A percentile compares a stretch with the other conserved stretches of the same genome.
These are phyloP conservation scores for Cutaneotrichosporon sp. DNA, from an alignment of 1,284 basidiomycete species.

Conservation along the genomic window DNA sequence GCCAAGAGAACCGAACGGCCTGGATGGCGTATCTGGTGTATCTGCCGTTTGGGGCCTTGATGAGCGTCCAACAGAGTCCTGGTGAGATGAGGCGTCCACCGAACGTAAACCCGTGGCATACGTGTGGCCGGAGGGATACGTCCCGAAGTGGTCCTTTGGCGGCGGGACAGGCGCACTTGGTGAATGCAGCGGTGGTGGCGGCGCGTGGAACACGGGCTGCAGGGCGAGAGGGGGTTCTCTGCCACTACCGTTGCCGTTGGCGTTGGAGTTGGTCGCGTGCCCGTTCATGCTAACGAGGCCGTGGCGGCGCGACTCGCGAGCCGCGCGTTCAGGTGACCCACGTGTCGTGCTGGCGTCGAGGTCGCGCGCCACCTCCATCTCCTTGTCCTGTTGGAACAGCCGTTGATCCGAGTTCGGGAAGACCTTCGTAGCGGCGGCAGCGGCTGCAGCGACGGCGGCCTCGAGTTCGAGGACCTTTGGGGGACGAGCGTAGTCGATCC, in stretches of 20 bases:
- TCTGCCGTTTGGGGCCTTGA: no score
- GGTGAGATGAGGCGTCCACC: background rate
- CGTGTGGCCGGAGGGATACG: conserved; percentile 2
- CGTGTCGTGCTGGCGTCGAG: background rate
- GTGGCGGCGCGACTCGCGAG: background rate
- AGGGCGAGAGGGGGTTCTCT: background rate
- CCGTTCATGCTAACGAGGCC: background rate
- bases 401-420: background rate
- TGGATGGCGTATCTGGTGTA: background rate
- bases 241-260: background rate
- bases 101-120: background rate
- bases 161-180: background rate
- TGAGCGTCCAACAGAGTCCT: background rate
- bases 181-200: background rate
- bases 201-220: background rate
- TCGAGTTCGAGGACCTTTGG: conserved; percentile 1
- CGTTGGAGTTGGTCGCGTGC: background rate
- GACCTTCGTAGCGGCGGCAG: background rate
- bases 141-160: background rate
- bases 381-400: background rate
- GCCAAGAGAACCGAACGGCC: background rate
- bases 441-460: background rate
- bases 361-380: background rate
- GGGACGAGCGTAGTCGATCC: conserved; percentile 2
- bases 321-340: background rate